Conservation (phyloP, 2,329 filamentous ascomycete genomes). For the Fusarium tricinctum region DNA sequence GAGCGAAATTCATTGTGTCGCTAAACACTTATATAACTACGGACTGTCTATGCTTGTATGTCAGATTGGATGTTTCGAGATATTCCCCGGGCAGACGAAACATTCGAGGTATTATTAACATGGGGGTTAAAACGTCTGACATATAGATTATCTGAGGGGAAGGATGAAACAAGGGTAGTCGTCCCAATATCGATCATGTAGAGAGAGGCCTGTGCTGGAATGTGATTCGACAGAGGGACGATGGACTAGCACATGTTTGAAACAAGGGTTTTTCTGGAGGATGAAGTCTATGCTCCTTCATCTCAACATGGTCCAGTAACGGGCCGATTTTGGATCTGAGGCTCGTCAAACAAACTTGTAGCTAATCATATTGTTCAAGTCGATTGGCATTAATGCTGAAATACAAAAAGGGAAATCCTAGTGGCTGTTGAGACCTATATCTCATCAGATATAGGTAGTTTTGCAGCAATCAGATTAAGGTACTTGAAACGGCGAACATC, state of each 20-base stretch:
- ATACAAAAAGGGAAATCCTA: no score
- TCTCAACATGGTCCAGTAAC: slow-evolving; percentile 30
- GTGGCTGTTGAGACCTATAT: no score
- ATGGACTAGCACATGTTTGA: slow-evolving; percentile 28
- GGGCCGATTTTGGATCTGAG: slow-evolving; percentile 17
- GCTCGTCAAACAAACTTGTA: not conserved
- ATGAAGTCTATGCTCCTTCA: slow-evolving; percentile 39
- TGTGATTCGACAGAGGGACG: slow-evolving; percentile 19
- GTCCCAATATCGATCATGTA: slow-evolving; percentile 7
- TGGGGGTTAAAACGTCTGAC: slow-evolving; percentile 25
- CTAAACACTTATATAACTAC: slow-evolving; percentile 25
- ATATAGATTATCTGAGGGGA: slow-evolving; percentile 37
- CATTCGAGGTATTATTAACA: slow-evolving; percentile 25
- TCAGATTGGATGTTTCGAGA: not conserved
- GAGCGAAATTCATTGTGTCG: not conserved
- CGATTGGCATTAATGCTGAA: not conserved
- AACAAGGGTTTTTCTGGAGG: slow-evolving; percentile 27
- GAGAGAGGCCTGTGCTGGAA: not conserved
- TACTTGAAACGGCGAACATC: not conserved
- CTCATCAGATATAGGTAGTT: not conserved
- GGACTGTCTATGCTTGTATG: not conserved
- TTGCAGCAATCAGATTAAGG: not conserved
- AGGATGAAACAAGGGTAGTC: slow-evolving; percentile 35
- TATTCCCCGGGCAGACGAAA: not conserved
- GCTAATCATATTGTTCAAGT: not conserved